Evolutionary conservation across 2,329 filamentous ascomycete species (phyloP), one percentile per base, ranked within the genome.

Genomic region (Fusarium praegraminearum): DNA sequence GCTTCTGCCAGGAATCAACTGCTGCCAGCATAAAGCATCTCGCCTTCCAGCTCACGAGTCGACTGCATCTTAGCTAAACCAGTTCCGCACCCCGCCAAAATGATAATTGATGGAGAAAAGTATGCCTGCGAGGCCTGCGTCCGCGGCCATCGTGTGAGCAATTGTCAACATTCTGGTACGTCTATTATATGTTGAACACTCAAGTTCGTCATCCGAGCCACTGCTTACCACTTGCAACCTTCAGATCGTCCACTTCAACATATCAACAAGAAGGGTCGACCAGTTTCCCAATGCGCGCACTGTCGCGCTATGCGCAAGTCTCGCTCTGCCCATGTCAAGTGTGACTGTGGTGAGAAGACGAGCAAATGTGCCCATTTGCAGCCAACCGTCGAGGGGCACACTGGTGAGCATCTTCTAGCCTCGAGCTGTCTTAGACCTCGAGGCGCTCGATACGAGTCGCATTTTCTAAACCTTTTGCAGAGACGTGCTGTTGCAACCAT

Each of bases 61-160:
- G 49, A 69, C 65, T 55, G 18, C 32, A 63, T 33, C 58, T 62
- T 51, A 57, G 51, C 20, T 22, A 22, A 22, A 45, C 47, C 45
- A 51, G 45, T 57, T 45, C 43, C 44, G 51, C 67, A 50, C 68
- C 52, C 68, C 62, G 65, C 65, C 76, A 81, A 76, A 67, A 94
- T 94, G 92, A 86, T 94, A 80, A 92, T 94, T 81, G 90, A 97
- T 86, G 95, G 95, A 82, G 93, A 97, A 85, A 98, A 98, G 86
- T 98, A 89, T 85, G 95, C 95, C 83, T 98, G 95, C 86, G 93
- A 97, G 84, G 94, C 94, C 83, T 99, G 96, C 84, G 94, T 99
- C 80, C 92, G 96, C 82, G 96, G 96, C 79, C 96, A 99, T 85
- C 93, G 96, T 80, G 96, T 99, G 79, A 98, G 94, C 91, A 97